Base-by-base conservation (phyloP, 495 filamentous ascomycete species). In the Hypoxylon crocopeplum region DNA sequence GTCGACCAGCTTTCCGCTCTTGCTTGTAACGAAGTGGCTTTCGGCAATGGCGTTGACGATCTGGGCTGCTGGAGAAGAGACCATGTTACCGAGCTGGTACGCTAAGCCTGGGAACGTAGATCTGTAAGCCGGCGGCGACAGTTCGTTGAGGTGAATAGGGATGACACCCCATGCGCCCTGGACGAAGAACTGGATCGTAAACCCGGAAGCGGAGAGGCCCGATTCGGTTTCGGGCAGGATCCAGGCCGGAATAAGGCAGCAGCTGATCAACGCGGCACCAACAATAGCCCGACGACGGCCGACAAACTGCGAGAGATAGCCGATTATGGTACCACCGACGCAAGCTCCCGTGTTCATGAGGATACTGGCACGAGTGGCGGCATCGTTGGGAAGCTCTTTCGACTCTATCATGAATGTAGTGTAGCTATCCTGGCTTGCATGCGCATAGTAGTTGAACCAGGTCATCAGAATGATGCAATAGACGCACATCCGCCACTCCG, bases 101-200 rank as follows among this genome's bases (percentile, higher is more conserved):
- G 86, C 86, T 44, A 83, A 69, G 20, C 86, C 87, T 0, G 84
- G 82, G 74, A 88, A 86, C 4, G 74, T 82, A 2, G 88, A 88
- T n/a, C 88, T 82, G 76, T 88, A 91, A 1, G 86, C 86, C 0
- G 84, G 82, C 5, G 88, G 89, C 0, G 88, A 84, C 0, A 92
- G 80, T 74, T 93, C 89, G 69, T 89, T 89, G 41, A 93, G 78
- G 62, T 91, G 89, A 61, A 92, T 70, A 7, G 89, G 89, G 22
- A 91, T 84, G 5, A 91, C 84, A 32, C 89, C 88, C 86, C 85
- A 93, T 0, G 87, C 86, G 6, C 89, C 89, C 63, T 91, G 86
- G 20, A 91, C 80, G 67, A 88, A 90, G 71, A 91, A 91, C 65
- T 93, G 89, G 53, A 90, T 82, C 68, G 88, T 83, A 76, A 93